Base-by-base conservation (phyloP, 2,329 filamentous ascomycete species). In the Didymella pinodella region DNA sequence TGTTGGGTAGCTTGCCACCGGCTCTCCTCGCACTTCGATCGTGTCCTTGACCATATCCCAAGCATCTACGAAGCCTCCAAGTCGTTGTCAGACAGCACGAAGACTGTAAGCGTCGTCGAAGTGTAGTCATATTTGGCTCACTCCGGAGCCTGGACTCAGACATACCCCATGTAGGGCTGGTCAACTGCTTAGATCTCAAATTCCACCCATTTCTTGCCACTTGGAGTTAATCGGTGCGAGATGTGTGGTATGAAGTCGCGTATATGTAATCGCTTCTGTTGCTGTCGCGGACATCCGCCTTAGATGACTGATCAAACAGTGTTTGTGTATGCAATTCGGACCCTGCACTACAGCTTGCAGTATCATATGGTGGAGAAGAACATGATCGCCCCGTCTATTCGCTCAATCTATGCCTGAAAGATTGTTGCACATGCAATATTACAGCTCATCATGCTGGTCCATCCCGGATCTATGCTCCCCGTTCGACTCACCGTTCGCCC, bases 371-470 rank as follows among this genome's bases (percentile, higher is more conserved):
- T 7, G 10, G n/a, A 10, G 7, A 38, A 38, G 38, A 6, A 41
- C 20, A 41, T 41, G 11, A 20, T n/a, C 31, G 8, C 12, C 6
- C 8, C 22, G 20, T 41, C 38, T 25, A 41, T 4, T 7, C 4
- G 20, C 18, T 6, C 18, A 41, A 28, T 44, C 41, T 44, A 44
- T 28, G 25, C 38, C 20, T 25, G 7, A 3, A 8, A 18, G 25
- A 11, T 11, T 41, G 11, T 41, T 4, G 11, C 12, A 2, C 18
- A 20, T 12, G n/a, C 7, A 40, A 18, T 2, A 44, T 43, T 28
- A 48, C 11, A 58, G 32, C 50, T 54, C 56, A 47, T 59, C 57
- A 28, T 54, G 46, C 34, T 25, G 20, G 1, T 46, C 41, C 31
- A 20, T 41, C 14, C 28, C 44, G 2, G 26, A 12, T n/a, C 20